A percentile compares a stretch with the other conserved stretches of the same genome.
Evolutionary conservation across 306 rosid species (phyloP).

Genomic region (Aeschynomene evenia): DNA sequence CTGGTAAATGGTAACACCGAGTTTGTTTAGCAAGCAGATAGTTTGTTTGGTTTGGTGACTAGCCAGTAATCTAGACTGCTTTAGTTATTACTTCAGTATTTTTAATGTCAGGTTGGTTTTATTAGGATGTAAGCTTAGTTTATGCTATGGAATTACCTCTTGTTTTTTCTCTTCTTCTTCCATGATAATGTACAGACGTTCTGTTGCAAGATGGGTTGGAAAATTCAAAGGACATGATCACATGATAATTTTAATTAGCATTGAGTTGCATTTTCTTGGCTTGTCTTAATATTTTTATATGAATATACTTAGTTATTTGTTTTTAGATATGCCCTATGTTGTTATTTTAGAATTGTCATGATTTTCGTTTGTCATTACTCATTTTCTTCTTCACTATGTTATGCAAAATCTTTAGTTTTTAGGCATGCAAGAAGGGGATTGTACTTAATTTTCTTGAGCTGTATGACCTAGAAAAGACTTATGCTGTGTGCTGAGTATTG

Average conservation of each 20-base stretch:
- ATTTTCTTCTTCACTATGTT: not conserved
- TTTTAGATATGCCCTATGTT: not conserved
- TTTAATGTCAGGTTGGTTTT: conserved; percentile 12
- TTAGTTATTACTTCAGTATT: not conserved
- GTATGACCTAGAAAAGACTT: not conserved
- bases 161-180: not conserved
- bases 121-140: not conserved
- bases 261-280: not conserved
- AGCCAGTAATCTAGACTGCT: not conserved
- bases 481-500: conserved; percentile 2
- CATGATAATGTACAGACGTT: not conserved
- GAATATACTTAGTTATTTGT: not conserved
- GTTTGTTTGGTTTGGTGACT: conserved; percentile 25
- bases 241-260: not conserved
- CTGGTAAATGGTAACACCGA: not conserved
- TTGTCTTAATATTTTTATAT: not conserved
- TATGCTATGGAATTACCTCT: not conserved
- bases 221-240: not conserved
- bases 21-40: conserved; percentile 14
- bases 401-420: conserved; percentile 13
- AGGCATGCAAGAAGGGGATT: not conserved
- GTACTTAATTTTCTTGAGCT: conserved; percentile 2
- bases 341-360: not conserved
- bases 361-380: not conserved
- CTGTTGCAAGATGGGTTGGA: not conserved